phyloP scores from a whole-genome alignment of 148 eudicot genomes.

The Vaccinium macrocarpon region DNA sequence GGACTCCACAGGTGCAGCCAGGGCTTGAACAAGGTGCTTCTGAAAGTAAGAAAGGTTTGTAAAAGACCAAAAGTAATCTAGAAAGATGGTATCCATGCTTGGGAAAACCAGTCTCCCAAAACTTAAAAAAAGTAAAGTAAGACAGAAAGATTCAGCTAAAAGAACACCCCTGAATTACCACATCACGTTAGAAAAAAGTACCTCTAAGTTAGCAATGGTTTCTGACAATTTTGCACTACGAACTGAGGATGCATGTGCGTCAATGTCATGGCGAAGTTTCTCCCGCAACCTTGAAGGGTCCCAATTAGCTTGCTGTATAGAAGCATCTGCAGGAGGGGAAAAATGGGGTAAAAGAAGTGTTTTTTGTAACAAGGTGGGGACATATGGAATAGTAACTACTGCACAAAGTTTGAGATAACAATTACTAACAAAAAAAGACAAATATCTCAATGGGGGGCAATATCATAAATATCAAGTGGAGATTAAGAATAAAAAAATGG shows the following conservation, averaged over 20 bases:
- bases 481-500: background rate
- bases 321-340: conserved; percentile 30
- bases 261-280: conserved; percentile 48
- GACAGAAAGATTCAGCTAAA: background rate
- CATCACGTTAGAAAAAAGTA: conserved; percentile 7
- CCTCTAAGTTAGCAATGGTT: conserved; percentile 32
- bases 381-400: background rate
- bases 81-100: background rate
- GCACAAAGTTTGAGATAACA: background rate
- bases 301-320: conserved; percentile 41
- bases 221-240: conserved; percentile 34
- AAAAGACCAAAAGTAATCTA: background rate
- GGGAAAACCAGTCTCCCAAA: background rate
- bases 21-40: conserved; percentile 30
- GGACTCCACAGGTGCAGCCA: conserved; percentile 35
- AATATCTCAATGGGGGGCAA: background rate
- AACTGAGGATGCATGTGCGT: conserved; percentile 34
- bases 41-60: conserved; percentile 15
- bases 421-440: background rate
- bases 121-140: background rate
- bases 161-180: background rate
- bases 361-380: background rate
- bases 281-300: conserved; percentile 40
- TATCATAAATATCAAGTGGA: background rate
- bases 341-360: background rate